phyloP scores from a whole-genome alignment of 257 asterid genomes.

The Mentha longifolia region DNA sequence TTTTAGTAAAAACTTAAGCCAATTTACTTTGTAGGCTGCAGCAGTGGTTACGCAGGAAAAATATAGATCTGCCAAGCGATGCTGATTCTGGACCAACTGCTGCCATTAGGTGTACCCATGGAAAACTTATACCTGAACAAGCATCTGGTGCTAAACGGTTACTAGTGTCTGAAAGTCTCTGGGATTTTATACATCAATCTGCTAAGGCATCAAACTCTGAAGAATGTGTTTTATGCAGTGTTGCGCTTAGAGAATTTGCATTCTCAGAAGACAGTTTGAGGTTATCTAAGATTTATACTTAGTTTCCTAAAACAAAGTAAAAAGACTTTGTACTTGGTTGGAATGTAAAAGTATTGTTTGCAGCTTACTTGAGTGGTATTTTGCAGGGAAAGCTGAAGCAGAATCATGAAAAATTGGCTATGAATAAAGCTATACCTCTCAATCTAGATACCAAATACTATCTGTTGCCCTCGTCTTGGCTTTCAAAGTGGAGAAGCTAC shows the following conservation, averaged over 20 bases:
- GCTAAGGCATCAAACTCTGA: constrained; percentile 71
- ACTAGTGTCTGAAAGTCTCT: constrained; percentile 81
- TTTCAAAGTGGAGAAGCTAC: constrained; percentile 80
- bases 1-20: not conserved
- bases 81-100: constrained; percentile 99
- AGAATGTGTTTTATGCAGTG: constrained; percentile 76
- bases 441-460: constrained; percentile 61
- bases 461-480: constrained; percentile 86
- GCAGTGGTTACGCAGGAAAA: constrained; percentile 93
- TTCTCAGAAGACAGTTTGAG: constrained; percentile 84
- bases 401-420: constrained; percentile 80
- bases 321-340: constrained; percentile 9
- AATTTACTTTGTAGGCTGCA: constrained; percentile 71
- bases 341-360: constrained; percentile 21
- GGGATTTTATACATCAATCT: constrained; percentile 71
- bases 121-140: constrained; percentile 84
- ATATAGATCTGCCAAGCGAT: constrained; percentile 73
- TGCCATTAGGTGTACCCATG: constrained; percentile 89
- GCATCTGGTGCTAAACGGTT: constrained; percentile 89
- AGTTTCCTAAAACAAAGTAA: not conserved
- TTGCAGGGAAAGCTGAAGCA: constrained; percentile 90
- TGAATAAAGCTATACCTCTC: constrained; percentile 60
- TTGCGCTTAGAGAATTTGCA: constrained; percentile 77
- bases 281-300: constrained; percentile 46
- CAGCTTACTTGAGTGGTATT: constrained; percentile 44